A percentile compares a stretch with the other conserved stretches of the same genome.
phyloP scores from a whole-genome alignment of 208 protist species.

The Herpetomonas tarakana region DNA sequence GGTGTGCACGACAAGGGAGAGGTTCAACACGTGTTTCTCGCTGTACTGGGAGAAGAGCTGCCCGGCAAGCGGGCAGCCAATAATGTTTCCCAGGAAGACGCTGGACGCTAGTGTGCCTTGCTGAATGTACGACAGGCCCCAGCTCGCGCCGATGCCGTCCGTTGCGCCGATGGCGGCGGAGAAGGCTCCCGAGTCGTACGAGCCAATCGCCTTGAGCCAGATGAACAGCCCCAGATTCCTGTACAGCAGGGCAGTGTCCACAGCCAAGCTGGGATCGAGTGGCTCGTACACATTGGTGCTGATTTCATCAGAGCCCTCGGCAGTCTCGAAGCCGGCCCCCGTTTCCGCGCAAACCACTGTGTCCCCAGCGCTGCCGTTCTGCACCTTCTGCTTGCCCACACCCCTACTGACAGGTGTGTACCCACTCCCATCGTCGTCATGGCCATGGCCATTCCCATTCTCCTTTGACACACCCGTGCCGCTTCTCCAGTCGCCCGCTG shows the following conservation, averaged over 20 bases:
- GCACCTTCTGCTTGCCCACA: too few species aligned
- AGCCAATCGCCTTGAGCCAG: conserved; percentile 76
- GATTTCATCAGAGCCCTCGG: too few species aligned
- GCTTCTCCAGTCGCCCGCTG: too few species aligned
- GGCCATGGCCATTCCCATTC: too few species aligned
- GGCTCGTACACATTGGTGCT: background rate
- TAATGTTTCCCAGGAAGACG: conserved; percentile 83
- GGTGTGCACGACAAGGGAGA: conserved; percentile 62
- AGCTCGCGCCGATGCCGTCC: conserved; percentile 70
- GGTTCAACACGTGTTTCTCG: conserved; percentile 56
- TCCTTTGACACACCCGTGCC: too few species aligned
- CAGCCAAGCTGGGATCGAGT: background rate
- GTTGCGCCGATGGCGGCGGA: conserved; percentile 68
- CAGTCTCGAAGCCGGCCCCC: too few species aligned
- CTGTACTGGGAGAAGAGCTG: conserved; percentile 66
- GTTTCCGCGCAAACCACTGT: too few species aligned
- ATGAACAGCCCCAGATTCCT: conserved; percentile 80
- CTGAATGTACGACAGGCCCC: conserved; percentile 41
- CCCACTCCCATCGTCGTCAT: too few species aligned
- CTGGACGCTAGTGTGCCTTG: conserved; percentile 76
- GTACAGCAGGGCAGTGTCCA: conserved; percentile 28
- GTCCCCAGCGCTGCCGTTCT: background rate
- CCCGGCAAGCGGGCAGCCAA: conserved; percentile 77
- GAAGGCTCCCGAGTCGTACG: conserved; percentile 89
- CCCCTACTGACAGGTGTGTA: too few species aligned